Evolutionary conservation across 2,329 filamentous ascomycete species (phyloP).

Genomic region (Monosporascus cannonballus): DNA sequence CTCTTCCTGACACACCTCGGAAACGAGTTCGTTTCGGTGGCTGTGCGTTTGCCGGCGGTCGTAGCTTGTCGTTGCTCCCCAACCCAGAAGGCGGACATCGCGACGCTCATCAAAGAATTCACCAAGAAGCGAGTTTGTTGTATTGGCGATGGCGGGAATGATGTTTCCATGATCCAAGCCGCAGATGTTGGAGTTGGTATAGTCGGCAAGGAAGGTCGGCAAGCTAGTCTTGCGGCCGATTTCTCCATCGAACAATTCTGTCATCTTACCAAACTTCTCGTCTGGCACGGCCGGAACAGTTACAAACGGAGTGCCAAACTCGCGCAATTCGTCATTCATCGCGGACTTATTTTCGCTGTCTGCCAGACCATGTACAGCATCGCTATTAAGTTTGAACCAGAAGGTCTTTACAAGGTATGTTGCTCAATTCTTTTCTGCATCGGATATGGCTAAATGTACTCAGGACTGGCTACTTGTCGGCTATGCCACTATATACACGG

Average conservation of each 20-base stretch:
- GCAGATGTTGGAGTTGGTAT: slow-evolving; percentile 97
- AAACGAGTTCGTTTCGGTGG: slow-evolving; percentile 78
- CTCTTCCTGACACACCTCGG: slow-evolving; percentile 80
- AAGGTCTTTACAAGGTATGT: slow-evolving; percentile 75
- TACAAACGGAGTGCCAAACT: slow-evolving; percentile 96
- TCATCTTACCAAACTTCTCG: slow-evolving; percentile 91
- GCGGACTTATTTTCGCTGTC: slow-evolving; percentile 88
- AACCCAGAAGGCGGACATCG: slow-evolving; percentile 93
- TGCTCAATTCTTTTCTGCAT: not conserved
- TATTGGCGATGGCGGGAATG: slow-evolving; percentile 96
- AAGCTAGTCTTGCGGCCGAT: slow-evolving; percentile 90
- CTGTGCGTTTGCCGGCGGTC: slow-evolving; percentile 82
- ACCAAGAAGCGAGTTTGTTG: slow-evolving; percentile 96
- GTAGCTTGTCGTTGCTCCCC: slow-evolving; percentile 96
- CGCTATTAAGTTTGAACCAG: slow-evolving; percentile 84
- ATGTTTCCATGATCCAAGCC: slow-evolving; percentile 98
- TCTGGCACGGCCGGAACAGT: slow-evolving; percentile 96
- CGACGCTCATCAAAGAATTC: slow-evolving; percentile 79
- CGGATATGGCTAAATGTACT: slow-evolving; percentile 13
- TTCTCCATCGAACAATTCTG: slow-evolving; percentile 96
- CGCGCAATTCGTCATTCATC: slow-evolving; percentile 96
- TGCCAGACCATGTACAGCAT: slow-evolving; percentile 98
- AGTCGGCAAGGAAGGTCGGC: slow-evolving; percentile 93
- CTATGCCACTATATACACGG: slow-evolving; percentile 94
- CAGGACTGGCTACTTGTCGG: slow-evolving; percentile 93